Conservation (phyloP, 2,329 filamentous ascomycete genomes). For the Zopfia rhizophila region DNA sequence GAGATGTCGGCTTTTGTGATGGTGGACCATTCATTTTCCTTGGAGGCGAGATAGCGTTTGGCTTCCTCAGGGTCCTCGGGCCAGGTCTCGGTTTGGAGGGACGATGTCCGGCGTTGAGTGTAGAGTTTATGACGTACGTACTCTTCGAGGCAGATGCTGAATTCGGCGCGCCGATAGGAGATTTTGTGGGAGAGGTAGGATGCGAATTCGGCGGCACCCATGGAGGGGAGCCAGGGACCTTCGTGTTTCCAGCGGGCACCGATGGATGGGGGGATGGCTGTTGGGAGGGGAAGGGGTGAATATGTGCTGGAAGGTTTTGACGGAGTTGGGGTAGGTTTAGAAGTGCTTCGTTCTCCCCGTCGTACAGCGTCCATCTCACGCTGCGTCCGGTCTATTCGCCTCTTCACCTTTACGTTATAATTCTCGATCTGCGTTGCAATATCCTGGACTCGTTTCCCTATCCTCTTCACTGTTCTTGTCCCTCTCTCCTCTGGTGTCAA, state of each 20-base stretch:
- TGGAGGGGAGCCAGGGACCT: constrained; percentile 68
- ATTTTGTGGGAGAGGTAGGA: constrained; percentile 59
- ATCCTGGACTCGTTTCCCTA: too few relatives aligned
- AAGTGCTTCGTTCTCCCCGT: too few relatives aligned
- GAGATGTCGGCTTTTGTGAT: constrained; percentile 39
- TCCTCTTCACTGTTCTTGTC: constrained; percentile 41
- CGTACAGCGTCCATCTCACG: too few relatives aligned
- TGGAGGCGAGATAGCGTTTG: constrained; percentile 24
- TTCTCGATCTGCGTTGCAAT: too few relatives aligned
- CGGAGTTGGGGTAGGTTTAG: constrained; percentile 28
- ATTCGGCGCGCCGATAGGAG: constrained; percentile 45
- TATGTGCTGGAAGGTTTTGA: constrained; percentile 32
- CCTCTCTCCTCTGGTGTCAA: too few relatives aligned
- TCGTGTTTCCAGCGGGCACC: constrained; percentile 64
- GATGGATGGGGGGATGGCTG: constrained; percentile 25
- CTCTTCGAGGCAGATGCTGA: constrained; percentile 40
- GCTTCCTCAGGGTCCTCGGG: constrained; percentile 40
- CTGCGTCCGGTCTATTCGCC: too few relatives aligned
- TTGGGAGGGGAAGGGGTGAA: neutral
- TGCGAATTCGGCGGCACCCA: constrained; percentile 66
- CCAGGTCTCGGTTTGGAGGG: constrained; percentile 21
- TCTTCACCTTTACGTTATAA: too few relatives aligned
- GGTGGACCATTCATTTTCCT: constrained; percentile 38
- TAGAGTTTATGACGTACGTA: constrained; percentile 48
- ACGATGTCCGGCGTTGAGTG: constrained; percentile 34